Percentiles rank a stretch among this genome's conserved stretches.
phyloP scores from a whole-genome alignment of 2,329 filamentous ascomycete species.

The Hypomyces rosellus region DNA sequence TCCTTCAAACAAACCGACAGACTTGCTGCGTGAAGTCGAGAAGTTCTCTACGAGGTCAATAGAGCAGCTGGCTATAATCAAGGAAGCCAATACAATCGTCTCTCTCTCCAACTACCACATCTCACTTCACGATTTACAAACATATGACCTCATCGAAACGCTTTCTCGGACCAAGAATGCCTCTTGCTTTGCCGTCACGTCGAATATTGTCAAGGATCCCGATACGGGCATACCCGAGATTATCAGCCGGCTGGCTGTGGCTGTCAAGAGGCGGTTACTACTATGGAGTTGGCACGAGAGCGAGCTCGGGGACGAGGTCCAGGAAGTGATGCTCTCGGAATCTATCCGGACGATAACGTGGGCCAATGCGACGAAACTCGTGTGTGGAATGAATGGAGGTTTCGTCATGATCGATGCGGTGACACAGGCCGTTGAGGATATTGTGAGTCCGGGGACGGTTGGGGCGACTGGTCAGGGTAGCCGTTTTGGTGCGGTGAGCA shows the following conservation, averaged over 20 bases:
- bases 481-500: conserved; percentile 76
- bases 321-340: conserved; percentile 74
- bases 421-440: conserved; percentile 66
- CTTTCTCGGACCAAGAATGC: conserved; percentile 82
- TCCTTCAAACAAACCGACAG: conserved; percentile 53
- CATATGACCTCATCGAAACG: conserved; percentile 73
- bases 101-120: conserved; percentile 87
- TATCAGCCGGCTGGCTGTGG: conserved; percentile 84
- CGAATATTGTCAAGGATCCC: conserved; percentile 87
- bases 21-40: conserved; percentile 85
- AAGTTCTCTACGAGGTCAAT: conserved; percentile 87
- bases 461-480: conserved; percentile 58
- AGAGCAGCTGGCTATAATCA: conserved; percentile 91
- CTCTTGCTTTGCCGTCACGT: conserved; percentile 84
- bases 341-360: conserved; percentile 85
- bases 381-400: conserved; percentile 85
- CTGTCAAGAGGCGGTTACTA: conserved; percentile 82
- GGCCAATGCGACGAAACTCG: conserved; percentile 78
- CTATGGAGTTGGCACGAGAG: conserved; percentile 96
- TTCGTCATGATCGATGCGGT: conserved; percentile 86
- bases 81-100: conserved; percentile 86
- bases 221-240: conserved; percentile 86
- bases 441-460: conserved; percentile 69
- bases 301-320: conserved; percentile 68
- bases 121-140: conserved; percentile 82